Percentiles rank a stretch among this genome's conserved stretches.
phyloP scores from a whole-genome alignment of 2,329 filamentous ascomycete genomes.

The Ophiostoma piceae region DNA sequence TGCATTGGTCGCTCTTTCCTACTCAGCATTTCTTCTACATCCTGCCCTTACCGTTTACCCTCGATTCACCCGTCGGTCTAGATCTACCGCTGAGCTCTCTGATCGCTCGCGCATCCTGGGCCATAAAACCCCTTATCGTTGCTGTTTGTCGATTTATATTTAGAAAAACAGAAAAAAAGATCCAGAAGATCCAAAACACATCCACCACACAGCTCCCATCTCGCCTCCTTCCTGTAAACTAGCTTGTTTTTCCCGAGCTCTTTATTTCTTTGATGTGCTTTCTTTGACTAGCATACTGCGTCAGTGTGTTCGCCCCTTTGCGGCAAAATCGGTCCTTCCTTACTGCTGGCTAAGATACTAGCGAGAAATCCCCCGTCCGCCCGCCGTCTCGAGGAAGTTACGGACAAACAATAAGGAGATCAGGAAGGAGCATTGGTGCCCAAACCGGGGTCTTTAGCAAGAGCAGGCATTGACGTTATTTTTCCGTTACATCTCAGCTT shows the following conservation, averaged over 20 bases:
- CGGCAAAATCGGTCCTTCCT: constrained; percentile 11
- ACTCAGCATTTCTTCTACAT: background rate
- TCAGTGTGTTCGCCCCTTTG: constrained; percentile 11
- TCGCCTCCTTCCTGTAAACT: background rate
- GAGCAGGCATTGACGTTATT: background rate
- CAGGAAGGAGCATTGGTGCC: constrained; percentile 10
- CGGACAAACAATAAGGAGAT: constrained; percentile 4
- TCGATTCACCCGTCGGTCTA: constrained; percentile 14
- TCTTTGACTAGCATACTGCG: background rate
- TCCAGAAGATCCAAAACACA: background rate
- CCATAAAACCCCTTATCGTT: constrained; percentile 3
- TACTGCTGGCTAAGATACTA: background rate
- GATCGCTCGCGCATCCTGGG: background rate
- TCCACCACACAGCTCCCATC: background rate
- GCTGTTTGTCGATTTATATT: constrained; percentile 9
- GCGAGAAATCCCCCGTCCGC: constrained; percentile 7
- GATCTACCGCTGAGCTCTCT: background rate
- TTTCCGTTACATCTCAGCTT: background rate
- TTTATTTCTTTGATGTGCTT: background rate
- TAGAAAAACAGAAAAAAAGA: background rate
- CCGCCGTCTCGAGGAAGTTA: constrained; percentile 8
- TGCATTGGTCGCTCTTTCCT: background rate
- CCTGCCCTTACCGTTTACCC: background rate
- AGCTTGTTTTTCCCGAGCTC: constrained; percentile 2
- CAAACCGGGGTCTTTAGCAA: background rate